These are phyloP conservation scores for Atkinsonella texensis DNA, from an alignment of 2,329 filamentous ascomycete species.

Conservation along the genomic window DNA sequence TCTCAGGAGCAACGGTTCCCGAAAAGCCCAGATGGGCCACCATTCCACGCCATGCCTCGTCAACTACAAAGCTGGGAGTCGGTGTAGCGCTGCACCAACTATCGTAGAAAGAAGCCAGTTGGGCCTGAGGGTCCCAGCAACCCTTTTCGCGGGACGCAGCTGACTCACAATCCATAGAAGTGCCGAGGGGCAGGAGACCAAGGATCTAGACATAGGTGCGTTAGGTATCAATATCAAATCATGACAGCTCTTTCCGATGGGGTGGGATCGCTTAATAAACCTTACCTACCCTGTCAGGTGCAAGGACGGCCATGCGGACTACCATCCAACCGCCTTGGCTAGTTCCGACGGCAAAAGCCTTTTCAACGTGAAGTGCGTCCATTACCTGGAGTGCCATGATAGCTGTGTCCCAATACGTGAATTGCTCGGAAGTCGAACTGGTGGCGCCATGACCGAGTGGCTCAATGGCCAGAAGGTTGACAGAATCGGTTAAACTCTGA, in stretches of 20 bases:
- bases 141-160: conserved; percentile 30
- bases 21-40: conserved; percentile 35
- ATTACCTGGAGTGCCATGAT: conserved; percentile 43
- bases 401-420: conserved; percentile 44
- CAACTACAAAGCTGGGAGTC: conserved; percentile 35
- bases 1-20: conserved; percentile 22
- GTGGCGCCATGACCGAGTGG: conserved; percentile 40
- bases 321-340: conserved; percentile 42
- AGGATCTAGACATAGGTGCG: conserved; percentile 23
- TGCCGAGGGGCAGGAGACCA: conserved; percentile 36
- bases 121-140: conserved; percentile 35
- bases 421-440: conserved; percentile 29
- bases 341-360: conserved; percentile 38
- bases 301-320: conserved; percentile 37
- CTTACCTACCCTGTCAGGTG: conserved; percentile 30
- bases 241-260: neutral
- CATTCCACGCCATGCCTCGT: conserved; percentile 33
- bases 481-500: conserved; percentile 24
- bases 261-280: neutral
- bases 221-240: neutral
- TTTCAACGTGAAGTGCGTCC: conserved; percentile 33
- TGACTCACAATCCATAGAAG: conserved; percentile 42
- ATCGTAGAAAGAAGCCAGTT: conserved; percentile 29
- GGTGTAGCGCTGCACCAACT: conserved; percentile 26
- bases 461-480: conserved; percentile 40